Base-by-base conservation (phyloP, 345 rosid genomes). In the Pseudoturritis turrita region DNA sequence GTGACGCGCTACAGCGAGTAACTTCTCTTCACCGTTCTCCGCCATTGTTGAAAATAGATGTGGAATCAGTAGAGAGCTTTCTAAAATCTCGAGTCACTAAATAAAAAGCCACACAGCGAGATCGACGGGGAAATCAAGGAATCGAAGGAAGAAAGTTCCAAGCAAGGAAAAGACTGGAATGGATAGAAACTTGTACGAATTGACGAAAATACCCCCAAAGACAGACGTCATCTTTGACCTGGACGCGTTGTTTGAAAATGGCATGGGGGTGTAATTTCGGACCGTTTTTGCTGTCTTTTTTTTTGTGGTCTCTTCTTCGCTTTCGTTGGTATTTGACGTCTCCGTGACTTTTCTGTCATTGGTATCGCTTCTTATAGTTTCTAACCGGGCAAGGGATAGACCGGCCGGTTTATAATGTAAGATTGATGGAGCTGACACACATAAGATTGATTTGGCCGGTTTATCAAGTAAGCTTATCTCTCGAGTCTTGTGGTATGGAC, bases 11-110 rank as follows among this genome's bases (percentile, higher is more conserved):
- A 88, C 77, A 14, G 98, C 96, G 0, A 89, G 79, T 64, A 94
- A 62, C 81, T 89, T 94, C 81, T 94, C 98, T 78, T 94, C 98
- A 53, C 98, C 97, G 84, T 82, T 85, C 68, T 85, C 86, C 10
- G 83, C 85, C 85, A 81, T 78, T 15, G 12, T 19, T 28, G 28
- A 53, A 40, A 29, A 6, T 29, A 49, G 49, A 60, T 22, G 31
- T 75, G 40, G 28, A 72, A 49, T 23, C 10, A 71, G 69, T 58
- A 7, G 9, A 49, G 36, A 71, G 69, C 43, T 46, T 7, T 28
- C 10, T 25, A 12, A 29, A 12, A 12, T 17, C 36, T 62, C 26
- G 45, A 43, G 63, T 31, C 36, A 52, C 39, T 72, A 31, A 35
- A 43, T 43, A 54, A 13, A 62, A 41, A 55, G 37, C n/a, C 26